Base-by-base conservation (phyloP, 2,329 filamentous ascomycete genomes). In the Phaeosphaeriaceae sp. region DNA sequence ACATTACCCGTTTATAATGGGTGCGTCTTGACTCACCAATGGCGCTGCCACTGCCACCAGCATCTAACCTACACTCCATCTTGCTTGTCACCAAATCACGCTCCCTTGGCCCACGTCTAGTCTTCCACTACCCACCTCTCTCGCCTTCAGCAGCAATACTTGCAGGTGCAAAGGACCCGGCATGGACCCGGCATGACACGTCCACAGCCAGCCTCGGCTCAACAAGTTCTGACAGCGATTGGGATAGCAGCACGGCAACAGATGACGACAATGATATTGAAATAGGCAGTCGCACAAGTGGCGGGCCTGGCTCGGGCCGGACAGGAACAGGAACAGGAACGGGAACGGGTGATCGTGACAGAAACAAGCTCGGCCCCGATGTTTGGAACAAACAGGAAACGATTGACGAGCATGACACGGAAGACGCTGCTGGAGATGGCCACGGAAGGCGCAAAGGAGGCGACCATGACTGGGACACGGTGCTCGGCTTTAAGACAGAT, bases 101-200 rank as follows among this genome's bases (percentile, higher is more conserved):
- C 39, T 71, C 68, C 15, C 71, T 71, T 21, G 71, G 72, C 5
- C 70, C 71, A 3, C 70, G 70, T 6, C 69, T 76, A n/a, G 71
- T 75, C 30, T 76, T 75, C 54, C 73, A 76, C 54, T 75, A 75
- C 36, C 73, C 73, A 18, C 70, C 70, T 4, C 60, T 74, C n/a
- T 72, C 72, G 17, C 66, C 70, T 2, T 70, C 67, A 6, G 66
- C 68, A 2, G 63, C 67, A n/a, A 63, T 67, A 5, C 62, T 73
- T 21, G 65, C 66, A 6, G 64, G 64, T 7, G 66, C 65, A 36
- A 67, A 66, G 32, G 63, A 67, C 28, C 66, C 71, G 2, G 55
- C 64, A 1, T 75, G 72, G 73, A 75, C 70, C 46, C 67, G 71
- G 29, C 66, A 68, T 42, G 64, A 67, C 37, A 69, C 68, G 15